Evolutionary conservation across 2,329 filamentous ascomycete genomes (phyloP), one percentile per base, ranked within the genome.

Genomic region (Colletotrichum sp.): DNA sequence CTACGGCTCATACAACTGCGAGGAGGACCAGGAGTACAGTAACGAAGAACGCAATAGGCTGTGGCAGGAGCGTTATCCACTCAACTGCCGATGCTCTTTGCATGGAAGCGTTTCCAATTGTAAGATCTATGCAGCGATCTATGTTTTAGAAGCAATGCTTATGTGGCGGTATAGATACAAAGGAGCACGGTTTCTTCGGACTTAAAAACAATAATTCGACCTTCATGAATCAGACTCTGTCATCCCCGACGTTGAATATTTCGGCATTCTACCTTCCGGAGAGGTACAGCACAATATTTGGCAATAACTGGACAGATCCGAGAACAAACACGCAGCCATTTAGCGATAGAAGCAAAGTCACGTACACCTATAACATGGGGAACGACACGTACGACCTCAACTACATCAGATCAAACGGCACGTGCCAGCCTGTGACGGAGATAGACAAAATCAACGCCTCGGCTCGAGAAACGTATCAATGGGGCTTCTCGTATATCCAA

Each of bases 401-500:
- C n/a, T 72, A 80, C 7, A 38, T 81, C 6, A 32, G 52, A 5
- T 24, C 48, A 5, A 67, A 78, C 14, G 80, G 78, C 26, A 61
- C 52, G n/a, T 81, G 80, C 21, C 77, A 79, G 64, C 76, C 78
- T 5, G 26, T 76, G n/a, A 62, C 30, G 7, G 73, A 73, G 10
- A 32, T 48, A 7, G 63, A 9, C 18, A 5, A 4, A 38, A 30
- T 21, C 36, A 28, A 55, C 28, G 12, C 34, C 36, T 43, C 55
- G 73, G 73, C 36, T n/a, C 72, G 68, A 8, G 61, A 74, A 26
- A 71, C 59, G 21, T 81, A 79, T 34, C 76, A 79, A 58, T 82
- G 80, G 79, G 80, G 80, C 3, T 81, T 81, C 64, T 81, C 80
- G 3, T 81, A 76, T 24, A 62, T 81, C 52, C 80, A 81, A 59